Conservation (phyloP, 805 yeast species). For the Starmerella geochares region DNA sequence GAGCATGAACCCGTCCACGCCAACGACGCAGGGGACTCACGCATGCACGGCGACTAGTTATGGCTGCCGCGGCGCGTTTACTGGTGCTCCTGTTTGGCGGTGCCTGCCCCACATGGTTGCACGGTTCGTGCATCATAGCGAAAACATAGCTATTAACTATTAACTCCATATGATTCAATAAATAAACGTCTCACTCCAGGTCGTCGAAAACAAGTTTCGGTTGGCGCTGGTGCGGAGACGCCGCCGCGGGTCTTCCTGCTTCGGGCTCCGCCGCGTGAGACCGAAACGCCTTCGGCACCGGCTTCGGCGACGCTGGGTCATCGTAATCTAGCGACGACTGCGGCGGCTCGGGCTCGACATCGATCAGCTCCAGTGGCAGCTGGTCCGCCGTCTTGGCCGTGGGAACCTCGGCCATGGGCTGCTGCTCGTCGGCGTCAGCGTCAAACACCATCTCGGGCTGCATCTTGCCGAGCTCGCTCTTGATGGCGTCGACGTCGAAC, state of each 20-base stretch:
- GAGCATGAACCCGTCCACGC: not conserved
- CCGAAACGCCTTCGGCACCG: slow-evolving; percentile 2
- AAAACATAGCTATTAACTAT: not conserved
- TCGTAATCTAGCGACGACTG: slow-evolving; percentile 16
- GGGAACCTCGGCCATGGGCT: slow-evolving; percentile 6
- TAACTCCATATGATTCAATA: not conserved
- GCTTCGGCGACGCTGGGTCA: slow-evolving; percentile 11
- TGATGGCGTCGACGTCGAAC: slow-evolving; percentile 35
- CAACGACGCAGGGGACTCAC: too few species aligned
- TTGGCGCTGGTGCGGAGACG: not conserved
- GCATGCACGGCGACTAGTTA: too few species aligned
- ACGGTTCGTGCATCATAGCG: too few species aligned
- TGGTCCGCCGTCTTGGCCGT: not conserved
- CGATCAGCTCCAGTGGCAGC: slow-evolving; percentile 16
- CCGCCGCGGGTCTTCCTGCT: not conserved
- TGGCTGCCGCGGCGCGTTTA: too few species aligned
- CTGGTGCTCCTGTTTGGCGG: too few species aligned
- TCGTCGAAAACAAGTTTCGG: slow-evolving; percentile 16
- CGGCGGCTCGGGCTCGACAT: slow-evolving; percentile 15
- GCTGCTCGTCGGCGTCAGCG: slow-evolving; percentile 10
- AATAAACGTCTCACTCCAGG: slow-evolving; percentile 9
- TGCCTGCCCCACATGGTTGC: too few species aligned
- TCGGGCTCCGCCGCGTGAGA: not conserved
- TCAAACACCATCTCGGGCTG: slow-evolving; percentile 28
- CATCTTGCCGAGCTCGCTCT: slow-evolving; percentile 31